A percentile compares a stretch with the other conserved stretches of the same genome.
Conservation (phyloP, 352 stramenopile species). For the Phytophthora syringae region DNA sequence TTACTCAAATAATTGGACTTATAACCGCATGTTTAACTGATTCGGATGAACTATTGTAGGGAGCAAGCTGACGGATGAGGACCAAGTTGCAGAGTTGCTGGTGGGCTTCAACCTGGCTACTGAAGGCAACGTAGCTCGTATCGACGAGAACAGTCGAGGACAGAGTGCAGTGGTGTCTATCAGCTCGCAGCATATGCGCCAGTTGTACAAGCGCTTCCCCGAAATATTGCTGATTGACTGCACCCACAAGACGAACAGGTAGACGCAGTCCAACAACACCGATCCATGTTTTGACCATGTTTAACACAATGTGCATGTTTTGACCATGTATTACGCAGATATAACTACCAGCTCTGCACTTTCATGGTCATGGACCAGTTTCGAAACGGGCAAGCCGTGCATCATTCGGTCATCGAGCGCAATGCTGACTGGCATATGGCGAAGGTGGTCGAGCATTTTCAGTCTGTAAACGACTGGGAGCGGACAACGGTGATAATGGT, state of each 20-base stretch:
- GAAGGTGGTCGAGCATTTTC: slow-evolving; percentile 10
- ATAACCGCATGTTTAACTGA: neutral
- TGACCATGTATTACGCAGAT: neutral
- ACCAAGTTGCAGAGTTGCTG: slow-evolving; percentile 12
- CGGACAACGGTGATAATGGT: slow-evolving; percentile 10
- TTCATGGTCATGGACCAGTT: slow-evolving; percentile 16
- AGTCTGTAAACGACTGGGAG: neutral
- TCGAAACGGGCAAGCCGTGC: slow-evolving; percentile 3
- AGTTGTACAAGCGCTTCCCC: slow-evolving; percentile 8
- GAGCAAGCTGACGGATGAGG: slow-evolving; percentile 3
- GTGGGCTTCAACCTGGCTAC: slow-evolving; percentile 2
- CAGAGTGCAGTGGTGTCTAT: slow-evolving; percentile 5
- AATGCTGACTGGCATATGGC: slow-evolving; percentile 12
- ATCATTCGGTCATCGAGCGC: slow-evolving; percentile 11
- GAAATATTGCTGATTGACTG: slow-evolving; percentile 17
- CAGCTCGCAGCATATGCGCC: slow-evolving; percentile 4
- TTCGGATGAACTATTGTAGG: neutral
- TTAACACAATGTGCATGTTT: slow-evolving; percentile 6
- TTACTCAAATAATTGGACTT: neutral
- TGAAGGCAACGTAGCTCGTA: neutral
- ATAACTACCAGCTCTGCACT: slow-evolving; percentile 13
- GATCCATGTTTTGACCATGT: slow-evolving; percentile 1
- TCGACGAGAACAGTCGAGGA: neutral
- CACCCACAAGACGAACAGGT: slow-evolving; percentile 26
- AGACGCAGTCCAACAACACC: neutral